Conservation (phyloP, 768 basidiomycete species). For the Termitomyces bulborhizus region DNA sequence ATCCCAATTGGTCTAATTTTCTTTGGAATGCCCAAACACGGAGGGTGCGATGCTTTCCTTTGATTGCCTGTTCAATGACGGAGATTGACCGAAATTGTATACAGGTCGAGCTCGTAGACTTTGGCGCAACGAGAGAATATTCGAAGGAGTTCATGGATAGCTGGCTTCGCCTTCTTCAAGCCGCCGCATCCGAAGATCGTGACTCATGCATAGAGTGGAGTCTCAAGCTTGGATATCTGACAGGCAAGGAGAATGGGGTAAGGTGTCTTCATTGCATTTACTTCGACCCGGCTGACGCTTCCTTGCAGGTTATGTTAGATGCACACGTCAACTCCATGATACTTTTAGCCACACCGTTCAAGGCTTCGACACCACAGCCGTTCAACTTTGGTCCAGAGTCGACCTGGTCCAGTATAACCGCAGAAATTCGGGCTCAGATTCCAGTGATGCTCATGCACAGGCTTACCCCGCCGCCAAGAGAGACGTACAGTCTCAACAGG, state of each 20-base stretch:
- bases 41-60: slow-evolving; percentile 34
- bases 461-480: slow-evolving; percentile 86
- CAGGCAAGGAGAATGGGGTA: slow-evolving; percentile 82
- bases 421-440: slow-evolving; percentile 71
- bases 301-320: slow-evolving; percentile 66
- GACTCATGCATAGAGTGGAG: slow-evolving; percentile 68
- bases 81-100: neutral
- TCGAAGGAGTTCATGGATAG: slow-evolving; percentile 78
- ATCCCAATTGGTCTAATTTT: slow-evolving; percentile 99
- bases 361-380: slow-evolving; percentile 50
- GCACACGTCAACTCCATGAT: slow-evolving; percentile 83
- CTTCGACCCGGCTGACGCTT: neutral
- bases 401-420: slow-evolving; percentile 65
- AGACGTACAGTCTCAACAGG: slow-evolving; percentile 95
- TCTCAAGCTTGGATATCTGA: slow-evolving; percentile 81
- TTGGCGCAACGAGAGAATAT: slow-evolving; percentile 91
- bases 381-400: slow-evolving; percentile 74
- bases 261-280: slow-evolving; percentile 4
- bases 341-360: slow-evolving; percentile 85
- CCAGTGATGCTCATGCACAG: slow-evolving; percentile 87
- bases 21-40: slow-evolving; percentile 69
- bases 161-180: slow-evolving; percentile 81
- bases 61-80: neutral
- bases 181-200: slow-evolving; percentile 67
- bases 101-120: slow-evolving; percentile 87